phyloP scores from a whole-genome alignment of 2,329 filamentous ascomycete genomes.

The Nectriaceae sp. region DNA sequence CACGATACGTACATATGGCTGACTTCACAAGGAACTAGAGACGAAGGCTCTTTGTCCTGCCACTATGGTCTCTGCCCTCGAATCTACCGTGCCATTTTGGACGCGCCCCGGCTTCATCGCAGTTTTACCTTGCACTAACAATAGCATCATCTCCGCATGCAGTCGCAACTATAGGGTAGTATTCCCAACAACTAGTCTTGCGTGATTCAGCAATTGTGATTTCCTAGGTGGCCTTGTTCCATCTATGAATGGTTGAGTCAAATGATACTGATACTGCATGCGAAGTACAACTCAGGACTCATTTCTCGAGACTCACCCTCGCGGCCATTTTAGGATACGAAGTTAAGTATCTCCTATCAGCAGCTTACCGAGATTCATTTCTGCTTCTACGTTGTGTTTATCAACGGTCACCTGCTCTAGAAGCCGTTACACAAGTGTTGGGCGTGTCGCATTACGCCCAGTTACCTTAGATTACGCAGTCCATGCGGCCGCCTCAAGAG shows the following conservation, averaged over 20 bases:
- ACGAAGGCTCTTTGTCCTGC: background rate
- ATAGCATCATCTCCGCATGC: too few species aligned
- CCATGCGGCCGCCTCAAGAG: constrained; percentile 5
- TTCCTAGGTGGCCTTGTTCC: too few species aligned
- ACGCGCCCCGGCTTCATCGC: background rate
- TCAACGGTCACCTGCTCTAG: constrained; percentile 1
- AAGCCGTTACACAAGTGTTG: constrained; percentile 16
- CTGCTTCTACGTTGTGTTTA: background rate
- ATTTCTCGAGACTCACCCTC: background rate
- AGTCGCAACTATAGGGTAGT: background rate
- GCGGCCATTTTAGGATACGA: constrained; percentile 24
- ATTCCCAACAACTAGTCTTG: too few species aligned
- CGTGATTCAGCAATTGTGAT: too few species aligned
- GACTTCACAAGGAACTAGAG: background rate
- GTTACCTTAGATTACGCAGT: constrained; percentile 4
- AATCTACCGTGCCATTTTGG: background rate
- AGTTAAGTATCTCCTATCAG: constrained; percentile 10
- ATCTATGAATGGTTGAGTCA: too few species aligned
- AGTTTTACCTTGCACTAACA: background rate
- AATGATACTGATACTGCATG: too few species aligned
- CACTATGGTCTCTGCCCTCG: background rate
- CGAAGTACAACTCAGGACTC: too few species aligned
- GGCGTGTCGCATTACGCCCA: constrained; percentile 3
- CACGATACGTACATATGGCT: constrained; percentile 1
- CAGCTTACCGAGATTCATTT: constrained; percentile 16